Evolutionary conservation across 768 basidiomycete species (phyloP), one percentile per base, ranked within the genome.

Genomic region (Hypholoma sublateritium): DNA sequence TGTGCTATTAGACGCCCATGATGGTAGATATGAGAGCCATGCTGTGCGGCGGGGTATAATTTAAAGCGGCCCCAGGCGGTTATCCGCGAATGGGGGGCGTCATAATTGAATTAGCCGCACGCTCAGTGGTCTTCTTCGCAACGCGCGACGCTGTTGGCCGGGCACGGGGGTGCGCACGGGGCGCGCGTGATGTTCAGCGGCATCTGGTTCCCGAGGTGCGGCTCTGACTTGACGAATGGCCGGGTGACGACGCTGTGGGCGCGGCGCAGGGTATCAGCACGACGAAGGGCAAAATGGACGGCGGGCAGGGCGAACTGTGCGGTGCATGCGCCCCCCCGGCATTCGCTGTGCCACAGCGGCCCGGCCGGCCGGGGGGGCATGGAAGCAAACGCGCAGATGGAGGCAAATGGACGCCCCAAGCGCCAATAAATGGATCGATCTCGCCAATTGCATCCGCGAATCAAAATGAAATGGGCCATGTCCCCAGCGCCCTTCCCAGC

Each of bases 121-220:
- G 5, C 28, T 32, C 28, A 32, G 28, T 2, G 3, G 28, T 32
- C 28, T 32, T 32, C 28, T 32, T 32, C 28, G 28, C 5, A 32
- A 32, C 28, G 28, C 5, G 28, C 28, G 28, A 32, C 6, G 28
- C 28, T 32, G 28, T 32, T 9, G 28, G 28, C 28, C 28, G 28
- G 2, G 9, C 3, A 32, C 7, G 21, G 57, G 62, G 62, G 59
- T 46, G 53, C 19, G 43, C 43, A 60, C 59, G 59, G 60, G 47
- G 35, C 44, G 22, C 70, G 73, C 34, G 74, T 75, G 60, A 83
- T 71, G 59, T 77, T 73, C 60, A 87, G 70, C 50, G 85, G 85
- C 81, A 85, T 83, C 70, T 81, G 84, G 70, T 83, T 84, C 49
- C 84, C 82, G 53, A 77, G 66, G 50, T 74, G 69, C n/a, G 78